Evolutionary conservation across 768 basidiomycete species (phyloP).

Genomic region (Hericium rajendrae): DNA sequence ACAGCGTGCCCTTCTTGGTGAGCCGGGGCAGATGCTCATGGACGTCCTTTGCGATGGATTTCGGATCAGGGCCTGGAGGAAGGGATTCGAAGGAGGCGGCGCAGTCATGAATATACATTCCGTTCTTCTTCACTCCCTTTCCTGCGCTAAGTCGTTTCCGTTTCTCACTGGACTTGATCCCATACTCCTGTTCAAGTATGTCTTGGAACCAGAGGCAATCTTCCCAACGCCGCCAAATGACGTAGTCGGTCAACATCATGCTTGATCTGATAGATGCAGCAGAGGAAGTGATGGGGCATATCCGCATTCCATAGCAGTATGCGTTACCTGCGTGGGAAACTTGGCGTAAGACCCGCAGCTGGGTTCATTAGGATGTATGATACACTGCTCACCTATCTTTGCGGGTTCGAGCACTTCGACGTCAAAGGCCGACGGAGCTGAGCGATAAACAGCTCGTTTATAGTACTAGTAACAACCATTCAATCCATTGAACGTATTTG

Average conservation of each 20-base stretch:
- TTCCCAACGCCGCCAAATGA: slow-evolving; percentile 75
- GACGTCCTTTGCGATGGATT: slow-evolving; percentile 59
- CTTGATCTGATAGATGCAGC: slow-evolving; percentile 15
- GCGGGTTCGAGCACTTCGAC: slow-evolving; percentile 6
- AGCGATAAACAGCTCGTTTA: slow-evolving; percentile 9
- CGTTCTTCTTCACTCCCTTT: slow-evolving; percentile 66
- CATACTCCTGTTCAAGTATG: slow-evolving; percentile 55
- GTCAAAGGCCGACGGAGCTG: slow-evolving; percentile 6
- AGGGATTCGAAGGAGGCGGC: slow-evolving; percentile 83
- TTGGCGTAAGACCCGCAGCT: too few species aligned
- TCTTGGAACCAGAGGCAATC: slow-evolving; percentile 76
- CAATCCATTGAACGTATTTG: not conserved
- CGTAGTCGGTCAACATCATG: slow-evolving; percentile 40
- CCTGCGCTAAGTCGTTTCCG: slow-evolving; percentile 57
- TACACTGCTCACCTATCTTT: slow-evolving; percentile 13
- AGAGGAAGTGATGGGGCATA: slow-evolving; percentile 13
- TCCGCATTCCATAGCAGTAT: slow-evolving; percentile 17
- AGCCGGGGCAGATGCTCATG: slow-evolving; percentile 59
- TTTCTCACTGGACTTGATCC: slow-evolving; percentile 53
- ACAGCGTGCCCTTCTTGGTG: slow-evolving; percentile 62
- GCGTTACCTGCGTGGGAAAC: slow-evolving; percentile 6
- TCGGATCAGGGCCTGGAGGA: slow-evolving; percentile 75
- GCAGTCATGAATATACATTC: slow-evolving; percentile 58
- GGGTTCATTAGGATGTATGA: not conserved
- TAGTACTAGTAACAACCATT: slow-evolving; percentile 16